Evolutionary conservation across 1,284 basidiomycete species (phyloP).

Genomic region (Waitea zeae): DNA sequence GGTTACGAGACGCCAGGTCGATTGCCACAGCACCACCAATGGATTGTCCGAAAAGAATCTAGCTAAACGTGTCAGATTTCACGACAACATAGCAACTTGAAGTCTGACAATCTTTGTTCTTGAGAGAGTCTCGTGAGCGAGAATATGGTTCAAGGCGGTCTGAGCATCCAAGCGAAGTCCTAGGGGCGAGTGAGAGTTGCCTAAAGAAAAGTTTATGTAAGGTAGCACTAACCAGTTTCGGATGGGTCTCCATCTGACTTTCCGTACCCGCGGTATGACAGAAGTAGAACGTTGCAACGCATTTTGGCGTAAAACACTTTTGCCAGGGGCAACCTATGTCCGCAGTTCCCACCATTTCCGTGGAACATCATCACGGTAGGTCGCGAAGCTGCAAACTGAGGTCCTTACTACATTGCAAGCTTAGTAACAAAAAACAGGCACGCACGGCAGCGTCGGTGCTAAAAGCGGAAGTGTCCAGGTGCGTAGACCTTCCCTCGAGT

Average conservation of each 20-base stretch:
- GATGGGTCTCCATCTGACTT: conserved; percentile 69
- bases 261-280: conserved; percentile 84
- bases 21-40: conserved; percentile 94
- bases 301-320: conserved; percentile 72
- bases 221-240: conserved; percentile 44
- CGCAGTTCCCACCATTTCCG: conserved; percentile 72
- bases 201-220: conserved; percentile 4
- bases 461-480: conserved; percentile 7
- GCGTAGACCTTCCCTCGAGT: conserved; percentile 10
- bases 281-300: conserved; percentile 79
- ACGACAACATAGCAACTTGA: conserved; percentile 6
- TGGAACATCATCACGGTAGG: conserved; percentile 87
- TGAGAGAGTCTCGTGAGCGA: conserved; percentile 48
- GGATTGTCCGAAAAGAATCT: conserved; percentile 84
- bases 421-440: conserved; percentile 2
- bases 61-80: too few species aligned
- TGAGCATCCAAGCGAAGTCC: conserved; percentile 72
- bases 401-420: background rate
- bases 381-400: conserved; percentile 45
- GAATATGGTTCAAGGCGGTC: conserved; percentile 63
- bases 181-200: conserved; percentile 11
- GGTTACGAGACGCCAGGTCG: conserved; percentile 72
- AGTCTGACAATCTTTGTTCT: conserved; percentile 44
- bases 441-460: conserved; percentile 14
- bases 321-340: conserved; percentile 83